These are phyloP conservation scores for Zasmidium cellare DNA, from an alignment of 2,329 filamentous ascomycete species.

Conservation along the genomic window DNA sequence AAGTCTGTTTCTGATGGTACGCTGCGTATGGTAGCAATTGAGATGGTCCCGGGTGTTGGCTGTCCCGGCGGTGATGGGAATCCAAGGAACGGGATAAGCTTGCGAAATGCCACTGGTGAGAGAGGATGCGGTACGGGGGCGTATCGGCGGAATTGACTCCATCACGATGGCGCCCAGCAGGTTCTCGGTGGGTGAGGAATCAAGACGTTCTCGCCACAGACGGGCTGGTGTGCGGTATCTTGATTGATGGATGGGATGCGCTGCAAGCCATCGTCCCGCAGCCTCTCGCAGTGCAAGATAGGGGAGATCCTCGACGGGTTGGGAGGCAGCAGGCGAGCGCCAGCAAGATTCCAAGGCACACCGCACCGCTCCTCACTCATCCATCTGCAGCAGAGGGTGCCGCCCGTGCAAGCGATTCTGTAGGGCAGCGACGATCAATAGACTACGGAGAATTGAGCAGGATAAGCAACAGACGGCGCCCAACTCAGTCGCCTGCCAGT, in stretches of 20 bases:
- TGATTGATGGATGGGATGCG: background rate
- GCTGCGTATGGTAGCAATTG: background rate
- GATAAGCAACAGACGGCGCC: background rate
- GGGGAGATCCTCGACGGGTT: background rate
- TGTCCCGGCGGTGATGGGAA: background rate
- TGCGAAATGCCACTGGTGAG: background rate
- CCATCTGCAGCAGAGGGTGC: no score
- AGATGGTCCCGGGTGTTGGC: background rate
- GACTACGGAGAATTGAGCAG: background rate
- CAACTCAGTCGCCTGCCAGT: background rate
- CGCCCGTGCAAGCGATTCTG: background rate
- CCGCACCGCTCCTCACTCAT: no score
- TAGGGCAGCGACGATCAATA: background rate
- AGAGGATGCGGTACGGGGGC: background rate
- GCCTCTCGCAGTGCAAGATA: background rate
- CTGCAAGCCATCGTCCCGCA: background rate
- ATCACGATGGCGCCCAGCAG: background rate
- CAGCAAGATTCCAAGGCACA: background rate
- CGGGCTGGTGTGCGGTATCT: background rate
- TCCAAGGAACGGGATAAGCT: background rate
- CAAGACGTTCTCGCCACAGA: no score
- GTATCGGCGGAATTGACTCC: no score
- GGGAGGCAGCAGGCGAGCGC: background rate
- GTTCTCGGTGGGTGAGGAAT: no score
- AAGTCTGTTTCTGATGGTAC: background rate